Percentiles rank a stretch among this genome's conserved stretches.
Evolutionary conservation across 371 early-diverging fungal genomes (phyloP).

Genomic region (Coemansia sp.): DNA sequence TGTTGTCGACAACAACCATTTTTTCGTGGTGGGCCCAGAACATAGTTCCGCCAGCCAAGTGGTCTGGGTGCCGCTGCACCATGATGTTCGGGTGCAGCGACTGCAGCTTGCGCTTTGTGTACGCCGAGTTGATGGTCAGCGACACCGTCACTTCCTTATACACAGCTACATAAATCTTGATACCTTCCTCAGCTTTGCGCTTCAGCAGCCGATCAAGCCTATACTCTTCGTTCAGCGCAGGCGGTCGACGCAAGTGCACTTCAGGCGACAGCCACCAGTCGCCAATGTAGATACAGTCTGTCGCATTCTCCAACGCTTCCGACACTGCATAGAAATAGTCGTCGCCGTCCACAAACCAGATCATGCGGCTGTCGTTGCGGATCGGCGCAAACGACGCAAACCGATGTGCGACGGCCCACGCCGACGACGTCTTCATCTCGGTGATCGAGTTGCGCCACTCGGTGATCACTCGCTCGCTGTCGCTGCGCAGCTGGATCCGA

Average conservation of each 20-base stretch:
- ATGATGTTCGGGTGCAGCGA: constrained; percentile 78
- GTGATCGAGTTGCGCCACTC: constrained; percentile 66
- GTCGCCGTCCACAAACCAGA: constrained; percentile 79
- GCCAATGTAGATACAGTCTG: constrained; percentile 74
- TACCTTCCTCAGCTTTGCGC: constrained; percentile 83
- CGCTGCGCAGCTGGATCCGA: constrained; percentile 67
- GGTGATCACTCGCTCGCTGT: constrained; percentile 60
- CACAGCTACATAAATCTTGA: constrained; percentile 84
- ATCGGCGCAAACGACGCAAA: constrained; percentile 82
- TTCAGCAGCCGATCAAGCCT: constrained; percentile 81
- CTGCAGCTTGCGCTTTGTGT: constrained; percentile 78
- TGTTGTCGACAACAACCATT: constrained; percentile 80
- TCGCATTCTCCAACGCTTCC: constrained; percentile 75
- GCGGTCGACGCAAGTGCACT: constrained; percentile 78
- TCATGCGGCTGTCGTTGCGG: constrained; percentile 63
- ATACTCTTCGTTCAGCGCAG: constrained; percentile 69
- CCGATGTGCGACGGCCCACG: constrained; percentile 71
- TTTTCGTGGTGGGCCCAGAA: constrained; percentile 94
- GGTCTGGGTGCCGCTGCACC: constrained; percentile 86
- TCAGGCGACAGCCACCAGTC: constrained; percentile 94
- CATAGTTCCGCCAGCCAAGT: constrained; percentile 65
- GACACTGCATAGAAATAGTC: constrained; percentile 81
- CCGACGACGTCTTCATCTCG: constrained; percentile 61
- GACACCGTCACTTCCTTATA: constrained; percentile 88
- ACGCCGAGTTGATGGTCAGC: constrained; percentile 74